Base-by-base conservation (phyloP, 257 asterid genomes). In the Ajuga chamaepitys region DNA sequence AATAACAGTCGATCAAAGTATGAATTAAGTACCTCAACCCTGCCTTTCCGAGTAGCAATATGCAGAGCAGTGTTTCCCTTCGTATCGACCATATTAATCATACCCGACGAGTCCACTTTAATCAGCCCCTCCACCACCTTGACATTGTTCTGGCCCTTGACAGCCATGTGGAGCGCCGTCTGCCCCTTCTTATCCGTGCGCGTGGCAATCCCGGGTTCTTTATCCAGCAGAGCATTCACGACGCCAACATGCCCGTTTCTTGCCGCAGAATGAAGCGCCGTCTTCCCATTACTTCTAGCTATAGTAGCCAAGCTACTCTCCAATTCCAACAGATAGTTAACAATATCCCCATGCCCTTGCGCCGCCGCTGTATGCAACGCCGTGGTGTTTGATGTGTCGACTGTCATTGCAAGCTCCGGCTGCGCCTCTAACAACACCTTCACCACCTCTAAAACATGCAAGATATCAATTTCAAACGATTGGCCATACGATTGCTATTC, bases 141-240 rank as follows among this genome's bases (percentile, higher is more conserved):
- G 1, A 72, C 47, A 67, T 74, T n/a, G n/a, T n/a, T 81, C 47
- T 72, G 86, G n/a, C 83, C 86, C 67, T 81, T 81, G 3, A 30
- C 85, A 1, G 86, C 86, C 89, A 83, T 83, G 74, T 83, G 89
- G 17, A 83, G 81, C 0, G 86, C 78, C 0, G 85, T 81, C 51
- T 83, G 86, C 5, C 80, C 86, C 69, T 83, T 83, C 9, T 81
- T 83, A 62, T 81, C 89, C 0, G 67, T 72, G 11, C 86, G 72
- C 0, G 64, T 35, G 0, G 71, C 46, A 25, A 76, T 53, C 20
- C 50, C 63, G 0, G 77, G 82, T 32, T 83, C 83, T 45, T 71
- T 81, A 0, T 26, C 65, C 42, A 78, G 16, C 54, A 81, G 80
- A 21, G 78, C 80, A 9, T 59, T 68, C 30, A 81, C 74, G 4